Evolutionary conservation across 2,329 filamentous ascomycete genomes (phyloP), one percentile per base, ranked within the genome.

Genomic region (Polychaeton citri): DNA sequence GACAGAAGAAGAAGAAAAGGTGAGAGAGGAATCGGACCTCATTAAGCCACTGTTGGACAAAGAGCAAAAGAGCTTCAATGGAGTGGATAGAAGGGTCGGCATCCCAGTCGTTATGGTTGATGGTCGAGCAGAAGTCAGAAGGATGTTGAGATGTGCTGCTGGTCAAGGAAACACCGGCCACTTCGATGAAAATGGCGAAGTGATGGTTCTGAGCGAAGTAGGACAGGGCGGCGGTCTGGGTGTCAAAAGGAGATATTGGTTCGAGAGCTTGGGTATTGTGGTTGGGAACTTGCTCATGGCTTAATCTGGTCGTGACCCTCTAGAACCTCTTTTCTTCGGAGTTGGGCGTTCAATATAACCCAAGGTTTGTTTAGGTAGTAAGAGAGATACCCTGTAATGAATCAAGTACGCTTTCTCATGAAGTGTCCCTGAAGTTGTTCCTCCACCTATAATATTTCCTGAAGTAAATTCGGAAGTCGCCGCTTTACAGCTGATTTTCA

Each of bases 101-200:
- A 79, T 96, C 24, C 74, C 82, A 9, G 76, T 95, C 72, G 69
- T 93, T 26, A 82, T 96, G 72, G 72, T 93, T 15, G 75, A 75
- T 0, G 67, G 76, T 7, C 66, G 70, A 38, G 74, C 73, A 8
- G 80, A 85, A 47, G 67, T 70, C 19, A 10, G 24, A 10, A 28
- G 24, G 15, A 59, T 77, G 38, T 64, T 95, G 20, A 65, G 60
- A 30, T 61, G 64, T 31, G 76, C 80, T n/a, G 68, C 65, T 37
- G 40, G 30, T 4, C 46, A 38, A n/a, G 19, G 43, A 4, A 54
- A 46, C 9, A 18, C 10, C 2, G 24, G 24, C 7, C 15, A 10
- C 15, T 46, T 49, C 17, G 46, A 46, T 19, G 41, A 36, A 30
- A 33, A 34, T 2, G 44, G 41, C 5, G 38, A 41, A 33, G 19